Conservation (phyloP, 805 yeast genomes). For the Soucietia sequanensis region DNA sequence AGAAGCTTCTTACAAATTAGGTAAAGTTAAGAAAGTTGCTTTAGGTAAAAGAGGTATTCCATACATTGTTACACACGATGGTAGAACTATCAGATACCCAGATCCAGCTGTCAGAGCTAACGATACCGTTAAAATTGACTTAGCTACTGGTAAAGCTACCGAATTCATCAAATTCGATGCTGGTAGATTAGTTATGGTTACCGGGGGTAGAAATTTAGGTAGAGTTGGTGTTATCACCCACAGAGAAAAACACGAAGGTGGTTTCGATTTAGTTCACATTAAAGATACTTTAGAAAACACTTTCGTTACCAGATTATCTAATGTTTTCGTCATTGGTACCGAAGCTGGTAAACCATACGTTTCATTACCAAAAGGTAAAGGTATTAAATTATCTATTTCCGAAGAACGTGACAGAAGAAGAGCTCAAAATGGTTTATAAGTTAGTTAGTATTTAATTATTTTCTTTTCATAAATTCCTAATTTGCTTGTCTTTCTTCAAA, state of each 20-base stretch:
- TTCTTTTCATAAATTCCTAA: too few species aligned
- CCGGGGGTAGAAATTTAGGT: conserved; percentile 45
- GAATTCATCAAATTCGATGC: conserved; percentile 38
- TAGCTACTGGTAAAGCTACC: conserved; percentile 22
- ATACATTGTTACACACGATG: conserved; percentile 27
- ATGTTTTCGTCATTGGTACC: conserved; percentile 41
- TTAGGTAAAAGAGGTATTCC: conserved; percentile 26
- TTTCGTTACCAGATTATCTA: conserved; percentile 42
- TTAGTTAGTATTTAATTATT: too few species aligned
- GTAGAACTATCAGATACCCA: conserved; percentile 28
- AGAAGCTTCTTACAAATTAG: conserved; percentile 26
- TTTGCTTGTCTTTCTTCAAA: too few species aligned
- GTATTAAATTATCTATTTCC: conserved; percentile 41
- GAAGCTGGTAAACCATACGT: conserved; percentile 42
- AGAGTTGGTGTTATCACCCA: conserved; percentile 42
- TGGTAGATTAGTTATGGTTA: conserved; percentile 42
- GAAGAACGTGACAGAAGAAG: conserved; percentile 48
- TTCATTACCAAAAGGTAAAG: conserved; percentile 46
- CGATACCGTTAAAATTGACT: conserved; percentile 25
- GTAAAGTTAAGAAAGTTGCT: conserved; percentile 24
- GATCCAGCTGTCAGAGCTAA: conserved; percentile 21
- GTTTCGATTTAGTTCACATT: conserved; percentile 43
- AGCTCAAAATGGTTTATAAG: conserved; percentile 38
- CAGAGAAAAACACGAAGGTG: conserved; percentile 45
- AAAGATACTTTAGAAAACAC: conserved; percentile 42